Percentiles rank a stretch among this genome's conserved stretches.
These are phyloP conservation scores for Blastomyces parvus DNA, from an alignment of 2,329 filamentous ascomycete species.

Conservation along the genomic window DNA sequence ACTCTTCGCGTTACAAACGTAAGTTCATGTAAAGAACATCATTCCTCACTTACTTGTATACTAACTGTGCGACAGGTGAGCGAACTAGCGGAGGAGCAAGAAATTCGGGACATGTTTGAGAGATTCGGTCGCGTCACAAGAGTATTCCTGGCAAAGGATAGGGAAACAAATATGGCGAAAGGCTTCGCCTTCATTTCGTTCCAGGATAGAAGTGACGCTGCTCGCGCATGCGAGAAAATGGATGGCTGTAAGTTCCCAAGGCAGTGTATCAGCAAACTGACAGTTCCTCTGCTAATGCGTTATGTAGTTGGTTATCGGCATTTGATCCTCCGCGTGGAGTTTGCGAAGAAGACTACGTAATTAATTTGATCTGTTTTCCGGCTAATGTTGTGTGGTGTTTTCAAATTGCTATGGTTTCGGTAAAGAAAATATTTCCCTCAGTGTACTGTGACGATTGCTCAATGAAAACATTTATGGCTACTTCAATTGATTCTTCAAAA, in stretches of 20 bases:
- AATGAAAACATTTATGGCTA: conserved; percentile 4
- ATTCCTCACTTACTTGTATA: conserved; percentile 6
- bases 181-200: conserved; percentile 99
- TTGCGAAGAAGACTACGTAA: conserved; percentile 39
- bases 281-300: conserved; percentile 10
- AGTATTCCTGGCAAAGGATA: conserved; percentile 95
- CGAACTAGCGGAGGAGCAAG: conserved; percentile 92
- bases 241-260: conserved; percentile 62
- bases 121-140: conserved; percentile 92
- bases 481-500: background rate
- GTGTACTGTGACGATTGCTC: conserved; percentile 2
- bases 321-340: conserved; percentile 45
- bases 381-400: conserved; percentile 13
- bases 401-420: conserved; percentile 9
- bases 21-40: conserved; percentile 35
- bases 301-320: conserved; percentile 42
- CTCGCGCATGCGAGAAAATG: conserved; percentile 92
- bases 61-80: conserved; percentile 55
- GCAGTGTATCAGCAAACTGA: background rate
- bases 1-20: conserved; percentile 97
- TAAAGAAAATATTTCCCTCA: conserved; percentile 9
- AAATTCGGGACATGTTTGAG: conserved; percentile 96
- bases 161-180: conserved; percentile 92
- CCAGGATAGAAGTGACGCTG: conserved; percentile 78
- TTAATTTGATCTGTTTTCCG: conserved; percentile 8